phyloP scores from a whole-genome alignment of 345 rosid genomes.

The Reutealis trisperma region DNA sequence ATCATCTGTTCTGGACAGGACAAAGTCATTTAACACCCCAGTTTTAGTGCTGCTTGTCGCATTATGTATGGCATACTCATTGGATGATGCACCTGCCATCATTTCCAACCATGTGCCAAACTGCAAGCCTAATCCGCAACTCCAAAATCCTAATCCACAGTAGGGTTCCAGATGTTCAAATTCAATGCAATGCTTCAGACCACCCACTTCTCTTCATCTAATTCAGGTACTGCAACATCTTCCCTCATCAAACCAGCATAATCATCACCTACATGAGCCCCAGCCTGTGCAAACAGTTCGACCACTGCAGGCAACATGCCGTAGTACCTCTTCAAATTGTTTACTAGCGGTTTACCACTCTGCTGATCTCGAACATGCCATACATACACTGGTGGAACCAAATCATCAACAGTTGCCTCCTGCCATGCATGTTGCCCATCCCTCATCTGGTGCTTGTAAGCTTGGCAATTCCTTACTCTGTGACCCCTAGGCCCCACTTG shows the following conservation, averaged over 20 bases:
- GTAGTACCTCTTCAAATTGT: slow-evolving; percentile 48
- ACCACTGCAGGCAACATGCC: slow-evolving; percentile 52
- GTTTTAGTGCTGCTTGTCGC: no score
- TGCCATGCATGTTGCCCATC: slow-evolving; percentile 68
- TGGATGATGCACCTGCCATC: not conserved
- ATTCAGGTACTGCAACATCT: slow-evolving; percentile 39
- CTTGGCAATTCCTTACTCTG: slow-evolving; percentile 48
- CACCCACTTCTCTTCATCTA: slow-evolving; percentile 33
- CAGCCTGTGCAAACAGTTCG: slow-evolving; percentile 53
- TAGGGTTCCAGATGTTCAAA: no score
- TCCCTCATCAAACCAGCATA: slow-evolving; percentile 41
- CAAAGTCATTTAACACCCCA: no score
- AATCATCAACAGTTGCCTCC: slow-evolving; percentile 50
- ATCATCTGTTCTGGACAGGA: no score
- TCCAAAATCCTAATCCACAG: no score
- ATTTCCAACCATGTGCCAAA: not conserved
- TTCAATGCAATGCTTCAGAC: not conserved
- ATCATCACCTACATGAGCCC: slow-evolving; percentile 37
- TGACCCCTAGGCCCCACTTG: slow-evolving; percentile 59
- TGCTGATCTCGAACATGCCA: slow-evolving; percentile 42
- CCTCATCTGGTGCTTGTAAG: slow-evolving; percentile 60
- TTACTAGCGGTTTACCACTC: slow-evolving; percentile 32
- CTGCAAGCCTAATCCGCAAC: no score
- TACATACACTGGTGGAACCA: slow-evolving; percentile 48
- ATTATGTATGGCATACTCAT: no score